Conservation (phyloP, 2,329 filamentous ascomycete genomes). For the Microsporum canis region DNA sequence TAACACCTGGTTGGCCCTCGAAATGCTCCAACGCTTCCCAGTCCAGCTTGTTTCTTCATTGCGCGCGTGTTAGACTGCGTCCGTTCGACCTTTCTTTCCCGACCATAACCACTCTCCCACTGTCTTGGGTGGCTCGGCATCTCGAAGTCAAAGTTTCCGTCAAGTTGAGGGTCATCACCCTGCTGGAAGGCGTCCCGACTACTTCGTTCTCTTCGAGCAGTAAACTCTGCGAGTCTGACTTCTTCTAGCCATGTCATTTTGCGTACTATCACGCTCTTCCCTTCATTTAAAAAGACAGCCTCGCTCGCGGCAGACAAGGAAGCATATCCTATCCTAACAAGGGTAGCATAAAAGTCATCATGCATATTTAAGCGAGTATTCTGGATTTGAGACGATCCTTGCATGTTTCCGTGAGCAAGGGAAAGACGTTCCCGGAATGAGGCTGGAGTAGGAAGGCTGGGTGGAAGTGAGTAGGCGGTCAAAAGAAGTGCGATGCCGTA, state of each 20-base stretch:
- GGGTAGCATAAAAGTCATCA: conserved; percentile 90
- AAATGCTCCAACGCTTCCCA: conserved; percentile 62
- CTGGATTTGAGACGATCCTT: conserved; percentile 77
- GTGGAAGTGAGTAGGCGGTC: conserved; percentile 57
- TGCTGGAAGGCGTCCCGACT: neutral
- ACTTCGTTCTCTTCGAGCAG: conserved; percentile 35
- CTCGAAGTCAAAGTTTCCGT: conserved; percentile 27
- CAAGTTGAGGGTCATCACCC: conserved; percentile 16
- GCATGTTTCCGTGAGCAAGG: conserved; percentile 75
- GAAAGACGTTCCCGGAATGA: conserved; percentile 50
- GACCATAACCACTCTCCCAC: conserved; percentile 38
- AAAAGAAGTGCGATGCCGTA: conserved; percentile 66
- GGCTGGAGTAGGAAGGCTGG: conserved; percentile 34
- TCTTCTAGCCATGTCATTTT: conserved; percentile 85
- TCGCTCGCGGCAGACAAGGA: conserved; percentile 88
- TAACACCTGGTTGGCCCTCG: conserved; percentile 68
- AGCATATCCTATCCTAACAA: conserved; percentile 76
- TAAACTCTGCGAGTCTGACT: conserved; percentile 66
- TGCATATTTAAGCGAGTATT: conserved; percentile 69
- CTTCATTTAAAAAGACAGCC: conserved; percentile 91
- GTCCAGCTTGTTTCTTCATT: conserved; percentile 26
- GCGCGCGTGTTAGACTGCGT: conserved; percentile 25
- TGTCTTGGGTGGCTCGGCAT: conserved; percentile 22
- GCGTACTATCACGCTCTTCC: conserved; percentile 60
- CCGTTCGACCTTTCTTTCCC: conserved; percentile 36